Base-by-base conservation (phyloP, 2,329 filamentous ascomycete species). In the Sporothrix protearum region DNA sequence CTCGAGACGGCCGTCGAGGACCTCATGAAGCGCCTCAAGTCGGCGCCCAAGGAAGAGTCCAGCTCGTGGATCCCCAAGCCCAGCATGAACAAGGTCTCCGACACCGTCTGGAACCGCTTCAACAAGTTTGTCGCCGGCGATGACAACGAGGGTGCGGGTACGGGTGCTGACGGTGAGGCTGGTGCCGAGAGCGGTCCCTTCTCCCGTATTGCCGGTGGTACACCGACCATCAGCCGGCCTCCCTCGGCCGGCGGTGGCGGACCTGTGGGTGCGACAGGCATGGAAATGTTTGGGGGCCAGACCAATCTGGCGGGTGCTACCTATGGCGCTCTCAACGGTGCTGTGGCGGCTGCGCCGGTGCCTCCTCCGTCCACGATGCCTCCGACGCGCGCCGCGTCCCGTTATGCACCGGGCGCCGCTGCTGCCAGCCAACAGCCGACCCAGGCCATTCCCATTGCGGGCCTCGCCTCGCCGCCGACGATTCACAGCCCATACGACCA, bases 101-200 rank as follows among this genome's bases (percentile, higher is more conserved):
- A 92, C 73, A 93, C 92, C 45, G 89, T 98, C 78, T 94, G 93
- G 87, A 94, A 90, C 75, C 93, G 92, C 72, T 97, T 99, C 82
- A 98, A 94, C 81, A 97, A 94, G 77, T 99, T 99, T 78, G 94
- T 99, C 73, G 90, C 92, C 68, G 96, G 96, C 16, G 95, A 97
- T 73, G 95, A 98, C 70, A 88, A 88, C 69, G 91, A 93, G 68
- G 84, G 85, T 45, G 84, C 84, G 10, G 88, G 87, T 0, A 85
- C 85, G 70, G 42, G 84, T 9, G 84, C 87, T 14, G 83, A 83
- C 5, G 85, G 85, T 69, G 88, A 87, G 59, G 84, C 80, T 45
- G 86, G 87, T 67, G 81, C 79, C 25, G 91, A 92, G 73, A 80
- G 86, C 69, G 93, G 94, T 0, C 94, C 93, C 0, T 98, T 99